Conservation (phyloP, 495 filamentous ascomycete species). For the Amniculicola lignicola region DNA sequence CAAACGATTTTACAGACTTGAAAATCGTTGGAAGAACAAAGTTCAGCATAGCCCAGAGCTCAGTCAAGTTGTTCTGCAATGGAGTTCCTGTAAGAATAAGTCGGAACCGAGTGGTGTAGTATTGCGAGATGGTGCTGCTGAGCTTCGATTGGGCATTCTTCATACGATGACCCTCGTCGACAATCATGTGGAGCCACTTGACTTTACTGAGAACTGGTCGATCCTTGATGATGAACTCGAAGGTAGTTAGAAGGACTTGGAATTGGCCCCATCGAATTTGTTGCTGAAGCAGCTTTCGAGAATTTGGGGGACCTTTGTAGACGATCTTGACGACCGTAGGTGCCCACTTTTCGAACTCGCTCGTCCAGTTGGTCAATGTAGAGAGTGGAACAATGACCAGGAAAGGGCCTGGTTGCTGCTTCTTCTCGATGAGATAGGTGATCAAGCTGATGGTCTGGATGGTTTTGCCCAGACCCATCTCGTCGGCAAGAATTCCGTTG, state of each 20-base stretch:
- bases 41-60: conserved; percentile 95
- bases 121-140: conserved; percentile 87
- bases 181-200: conserved; percentile 99
- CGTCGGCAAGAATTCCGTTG: conserved; percentile 96
- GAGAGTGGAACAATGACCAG: conserved; percentile 91
- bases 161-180: conserved; percentile 99
- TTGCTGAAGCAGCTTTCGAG: conserved; percentile 86
- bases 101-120: conserved; percentile 91
- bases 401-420: conserved; percentile 88
- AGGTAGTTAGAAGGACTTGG: conserved; percentile 94
- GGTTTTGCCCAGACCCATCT: conserved; percentile 99
- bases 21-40: conserved; percentile 98
- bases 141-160: conserved; percentile 98
- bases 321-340: conserved; percentile 81
- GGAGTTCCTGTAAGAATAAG: conserved; percentile 97
- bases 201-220: conserved; percentile 90
- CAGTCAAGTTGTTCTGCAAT: conserved; percentile 93
- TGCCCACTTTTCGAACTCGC: conserved; percentile 99
- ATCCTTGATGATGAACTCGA: conserved; percentile 99
- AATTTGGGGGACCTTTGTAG: conserved; percentile 91
- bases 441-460: conserved; percentile 98
- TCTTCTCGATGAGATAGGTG: conserved; percentile 94
- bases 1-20: conserved; percentile 98
- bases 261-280: conserved; percentile 92
- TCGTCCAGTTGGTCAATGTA: conserved; percentile 96